A percentile compares a stretch with the other conserved stretches of the same genome.
Evolutionary conservation across 73 alveolate species (phyloP).

Genomic region (Uronychia setigera): DNA sequence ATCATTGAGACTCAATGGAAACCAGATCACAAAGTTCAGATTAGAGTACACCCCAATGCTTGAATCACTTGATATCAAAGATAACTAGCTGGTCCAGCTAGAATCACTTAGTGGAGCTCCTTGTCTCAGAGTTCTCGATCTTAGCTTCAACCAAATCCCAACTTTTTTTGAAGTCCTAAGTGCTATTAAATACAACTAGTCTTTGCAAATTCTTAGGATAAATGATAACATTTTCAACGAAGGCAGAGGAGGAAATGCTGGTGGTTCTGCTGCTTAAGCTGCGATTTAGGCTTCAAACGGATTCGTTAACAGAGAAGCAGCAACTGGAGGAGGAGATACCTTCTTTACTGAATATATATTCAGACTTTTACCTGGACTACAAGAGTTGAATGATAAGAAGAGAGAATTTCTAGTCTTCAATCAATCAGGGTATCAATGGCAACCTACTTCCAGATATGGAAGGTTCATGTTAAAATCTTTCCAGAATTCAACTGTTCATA

Average conservation of each 20-base stretch:
- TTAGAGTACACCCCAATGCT: not conserved
- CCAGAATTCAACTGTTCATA: too few relatives aligned
- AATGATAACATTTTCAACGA: not conserved
- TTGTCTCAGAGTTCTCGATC: not conserved
- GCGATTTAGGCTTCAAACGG: too few relatives aligned
- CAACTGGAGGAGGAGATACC: not conserved
- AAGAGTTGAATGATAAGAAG: not conserved
- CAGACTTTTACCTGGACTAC: not conserved
- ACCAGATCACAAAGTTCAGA: not conserved
- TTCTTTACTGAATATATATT: not conserved
- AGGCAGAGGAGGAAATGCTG: not conserved
- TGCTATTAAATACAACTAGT: not conserved
- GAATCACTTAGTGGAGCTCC: not conserved
- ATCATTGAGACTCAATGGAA: not conserved
- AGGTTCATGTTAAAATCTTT: too few relatives aligned
- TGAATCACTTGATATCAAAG: not conserved
- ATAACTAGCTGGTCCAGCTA: not conserved
- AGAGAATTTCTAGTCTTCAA: too few relatives aligned
- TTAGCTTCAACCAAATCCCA: not conserved
- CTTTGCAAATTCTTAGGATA: not conserved
- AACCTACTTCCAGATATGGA: too few relatives aligned
- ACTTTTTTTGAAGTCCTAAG: not conserved
- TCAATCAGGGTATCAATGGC: too few relatives aligned
- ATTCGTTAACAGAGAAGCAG: not conserved
- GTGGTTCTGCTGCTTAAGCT: too few relatives aligned